Base-by-base conservation (phyloP, 2,329 filamentous ascomycete species). In the Aspergillus brasiliensis region DNA sequence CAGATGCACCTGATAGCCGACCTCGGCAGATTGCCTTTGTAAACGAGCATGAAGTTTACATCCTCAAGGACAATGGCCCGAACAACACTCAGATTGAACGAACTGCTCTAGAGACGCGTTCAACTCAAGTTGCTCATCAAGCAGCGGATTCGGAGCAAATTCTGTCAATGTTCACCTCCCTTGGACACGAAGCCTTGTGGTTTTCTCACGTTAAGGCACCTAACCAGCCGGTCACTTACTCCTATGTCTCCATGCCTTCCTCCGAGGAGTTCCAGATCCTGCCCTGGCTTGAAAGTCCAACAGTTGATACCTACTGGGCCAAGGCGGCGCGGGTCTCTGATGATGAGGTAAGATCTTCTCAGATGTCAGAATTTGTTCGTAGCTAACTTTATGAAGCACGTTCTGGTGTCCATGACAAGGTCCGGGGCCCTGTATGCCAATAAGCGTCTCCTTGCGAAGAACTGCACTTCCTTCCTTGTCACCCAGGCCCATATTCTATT, bases 381-480 rank as follows among this genome's bases (percentile, higher is more conserved):
- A 49, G 34, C 64, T 71, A 58, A 71, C 51, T 17, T 51, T 31
- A 54, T 27, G 13, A 63, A 84, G 81, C 65, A 73, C 48, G 71
- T 85, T 40, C 73, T 82, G 8, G 82, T 88, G 61, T 90, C 91
- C 1, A 78, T 97, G 64, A 90, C 92, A 3, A 84, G 86, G 51
- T 89, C 86, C 57, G 95, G 95, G 0, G 83, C 89, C 56, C 80
- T 99, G 0, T 96, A 91, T 72, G 91, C 89, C 42, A 91, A 93
- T 71, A 86, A 88, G 3, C 86, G 84, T 15, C 80, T 90, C 5
- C 79, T 97, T 47, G 86, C 88, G 13, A 92, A 91, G 74, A 96
- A 95, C 68, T 97, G 92, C 75, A 98, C 94, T 0, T 99, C 95
- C 0, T 98, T 97, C 68, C 74, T 92, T 5, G 79, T 93, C 25